Conservation (phyloP, 2,329 filamentous ascomycete genomes). For the Penicillium sp. region DNA sequence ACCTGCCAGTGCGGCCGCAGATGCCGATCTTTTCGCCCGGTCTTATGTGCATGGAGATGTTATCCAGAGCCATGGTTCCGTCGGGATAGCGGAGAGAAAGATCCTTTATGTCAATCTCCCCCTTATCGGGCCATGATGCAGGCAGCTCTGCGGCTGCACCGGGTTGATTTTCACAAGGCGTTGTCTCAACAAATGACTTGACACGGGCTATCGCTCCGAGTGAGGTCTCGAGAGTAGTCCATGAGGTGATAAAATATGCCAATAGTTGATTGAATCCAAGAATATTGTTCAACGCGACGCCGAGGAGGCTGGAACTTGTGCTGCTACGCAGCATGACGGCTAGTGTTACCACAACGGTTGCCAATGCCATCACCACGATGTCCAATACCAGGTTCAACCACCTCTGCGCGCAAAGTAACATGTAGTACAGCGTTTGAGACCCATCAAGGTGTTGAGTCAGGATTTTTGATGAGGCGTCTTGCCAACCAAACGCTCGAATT, state of each 20-base stretch:
- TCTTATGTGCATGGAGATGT: conserved; percentile 1
- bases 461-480: conserved; percentile 26
- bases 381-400: conserved; percentile 46
- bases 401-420: conserved; percentile 45
- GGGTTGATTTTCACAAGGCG: conserved; percentile 2
- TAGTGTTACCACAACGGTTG: conserved; percentile 43
- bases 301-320: conserved; percentile 44
- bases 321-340: conserved; percentile 36
- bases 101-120: neutral
- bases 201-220: conserved; percentile 44
- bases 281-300: conserved; percentile 48
- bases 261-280: conserved; percentile 41
- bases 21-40: conserved; percentile 8
- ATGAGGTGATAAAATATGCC: neutral
- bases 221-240: conserved; percentile 47
- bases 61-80: neutral
- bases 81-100: neutral
- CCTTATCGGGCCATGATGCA: neutral
- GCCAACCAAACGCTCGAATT: conserved; percentile 53
- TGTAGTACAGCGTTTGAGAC: conserved; percentile 46
- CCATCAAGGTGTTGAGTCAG: conserved; percentile 34
- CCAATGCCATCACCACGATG: conserved; percentile 42
- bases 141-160: neutral
- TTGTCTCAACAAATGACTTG: conserved; percentile 8
- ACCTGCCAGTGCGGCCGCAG: conserved; percentile 7